Base-by-base conservation (phyloP, 164 flowering plant species). In the Vitis rotundifolia region DNA sequence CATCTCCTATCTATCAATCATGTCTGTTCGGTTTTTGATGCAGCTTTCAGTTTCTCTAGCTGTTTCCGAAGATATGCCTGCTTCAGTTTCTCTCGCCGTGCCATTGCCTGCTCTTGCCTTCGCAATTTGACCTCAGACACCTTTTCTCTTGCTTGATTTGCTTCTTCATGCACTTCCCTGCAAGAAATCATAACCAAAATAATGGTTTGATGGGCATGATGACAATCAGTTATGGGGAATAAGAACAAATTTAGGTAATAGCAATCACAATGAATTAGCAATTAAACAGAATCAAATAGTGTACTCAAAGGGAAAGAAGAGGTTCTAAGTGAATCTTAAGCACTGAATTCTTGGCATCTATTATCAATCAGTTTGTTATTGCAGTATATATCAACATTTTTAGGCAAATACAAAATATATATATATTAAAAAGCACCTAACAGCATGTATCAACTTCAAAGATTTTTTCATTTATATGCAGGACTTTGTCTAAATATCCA, bases 141-240 rank as follows among this genome's bases (percentile, higher is more conserved):
- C 79, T 88, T 90, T 68, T 87, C 97, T 75, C 99, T 83, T 3
- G 95, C 98, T 76, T 85, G 77, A 71, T 71, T 92, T 69, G 79
- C 94, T 76, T 92, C 99, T 75, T 85, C 93, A 75, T 94, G 99
- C 64, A 94, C 94, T 77, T 94, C 97, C 87, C 99, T 94, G 87
- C 57, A 44, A 62, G 47, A 74, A 63, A 59, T 26, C 67, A 68
- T 49, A 26, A 47, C 9, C 61, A 69, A 67, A 53, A 44, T 26
- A 54, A 22, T 59, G 13, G 31, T 52, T 48, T 49, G 49, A 54
- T 61, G 18, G 26, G 51, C 18, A 29, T 49, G 26, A 13, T 8
- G 15, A 18, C 29, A 50, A 37, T 37, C 3, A 68, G 44, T 37
- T 5, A 37, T 37, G 44, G 44, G 44, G 7, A 0, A 3, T 37